Evolutionary conservation across 306 rosid genomes (phyloP), one percentile per base, ranked within the genome.

Genomic region (Trichosanthes truncata): DNA sequence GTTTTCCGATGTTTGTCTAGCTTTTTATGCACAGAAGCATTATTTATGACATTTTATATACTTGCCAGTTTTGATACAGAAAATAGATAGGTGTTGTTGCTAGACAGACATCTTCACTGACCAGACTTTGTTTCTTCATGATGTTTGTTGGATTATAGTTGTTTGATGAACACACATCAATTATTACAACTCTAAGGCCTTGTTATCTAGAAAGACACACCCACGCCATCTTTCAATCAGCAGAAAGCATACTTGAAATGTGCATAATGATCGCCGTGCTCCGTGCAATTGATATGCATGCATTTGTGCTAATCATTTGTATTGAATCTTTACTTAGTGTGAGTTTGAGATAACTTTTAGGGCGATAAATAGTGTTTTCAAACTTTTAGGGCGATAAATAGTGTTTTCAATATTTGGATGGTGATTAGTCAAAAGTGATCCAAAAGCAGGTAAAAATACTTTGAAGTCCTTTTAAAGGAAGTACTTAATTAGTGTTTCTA

Each of bases 181-280:
- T 68, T 40, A 40, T 68, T 21, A 68, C 51, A 68, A 40, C 25
- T n/a, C 52, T 20, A n/a, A 68, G 51, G 33, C 8, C 40, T 68
- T 38, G 31, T 68, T 68, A 36, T 66, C 73, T 66, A 35, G n/a
- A 68, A 68, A 68, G 52, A n/a, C 74, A 68, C 74, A 68, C 74
- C 74, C 74, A 68, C 74, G 33, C 74, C 74, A 68, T 40, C 52
- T 68, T 40, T 68, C 31, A 66, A 66, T 66, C 73, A 68, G 74
- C 52, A 68, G 52, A 68, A 68, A n/a, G 9, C 52, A 68, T 10
- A 68, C 33, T 68, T 38, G 74, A 68, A 68, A 40, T 68, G 31
- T 68, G 52, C 26, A 66, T 66, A 4, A 66, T 66, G 73, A 35
- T 36, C 52, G 18, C 40, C 31, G 31, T 68, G 74, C 33, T 68